These are phyloP conservation scores for Galeopsis tetrahit DNA, from an alignment of 257 asterid species.

Conservation along the genomic window DNA sequence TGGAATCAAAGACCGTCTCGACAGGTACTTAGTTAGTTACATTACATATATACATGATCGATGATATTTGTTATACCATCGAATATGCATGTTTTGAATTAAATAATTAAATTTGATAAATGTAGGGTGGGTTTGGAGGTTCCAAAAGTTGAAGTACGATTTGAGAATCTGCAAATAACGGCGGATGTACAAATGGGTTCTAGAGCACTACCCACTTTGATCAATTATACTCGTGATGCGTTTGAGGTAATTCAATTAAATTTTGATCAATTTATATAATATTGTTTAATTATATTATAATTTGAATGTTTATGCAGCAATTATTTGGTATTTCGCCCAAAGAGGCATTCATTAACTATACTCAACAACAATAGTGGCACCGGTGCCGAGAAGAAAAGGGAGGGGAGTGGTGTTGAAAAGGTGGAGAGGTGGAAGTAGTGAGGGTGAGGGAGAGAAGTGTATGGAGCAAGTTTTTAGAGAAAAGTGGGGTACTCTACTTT, in stretches of 20 bases:
- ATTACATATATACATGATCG: constrained; percentile 22
- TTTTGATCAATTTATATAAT: too few relatives aligned
- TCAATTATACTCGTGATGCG: constrained; percentile 66
- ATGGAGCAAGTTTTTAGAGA: too few relatives aligned
- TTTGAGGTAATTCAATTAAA: constrained; percentile 51
- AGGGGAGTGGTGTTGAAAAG: too few relatives aligned
- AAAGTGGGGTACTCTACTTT: too few relatives aligned
- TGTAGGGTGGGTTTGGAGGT: constrained; percentile 69
- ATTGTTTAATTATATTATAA: too few relatives aligned
- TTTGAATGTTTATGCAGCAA: constrained; percentile 45
- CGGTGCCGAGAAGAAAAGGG: constrained; percentile 75
- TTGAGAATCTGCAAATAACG: constrained; percentile 56
- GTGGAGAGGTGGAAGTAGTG: too few relatives aligned
- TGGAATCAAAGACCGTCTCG: constrained; percentile 78
- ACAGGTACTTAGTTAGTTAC: constrained; percentile 45
- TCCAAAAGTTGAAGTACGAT: constrained; percentile 87
- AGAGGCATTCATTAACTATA: constrained; percentile 60
- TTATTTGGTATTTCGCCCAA: constrained; percentile 62
- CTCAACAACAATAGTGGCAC: constrained; percentile 70
- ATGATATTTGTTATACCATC: neutral
- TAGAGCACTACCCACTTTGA: constrained; percentile 83
- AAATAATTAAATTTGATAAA: neutral
- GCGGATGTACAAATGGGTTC: constrained; percentile 80
- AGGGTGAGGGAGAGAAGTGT: too few relatives aligned
- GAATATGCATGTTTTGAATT: neutral